Evolutionary conservation across 352 stramenopile species (phyloP), one percentile per base, ranked within the genome.

Genomic region (Pythium apleroticum): DNA sequence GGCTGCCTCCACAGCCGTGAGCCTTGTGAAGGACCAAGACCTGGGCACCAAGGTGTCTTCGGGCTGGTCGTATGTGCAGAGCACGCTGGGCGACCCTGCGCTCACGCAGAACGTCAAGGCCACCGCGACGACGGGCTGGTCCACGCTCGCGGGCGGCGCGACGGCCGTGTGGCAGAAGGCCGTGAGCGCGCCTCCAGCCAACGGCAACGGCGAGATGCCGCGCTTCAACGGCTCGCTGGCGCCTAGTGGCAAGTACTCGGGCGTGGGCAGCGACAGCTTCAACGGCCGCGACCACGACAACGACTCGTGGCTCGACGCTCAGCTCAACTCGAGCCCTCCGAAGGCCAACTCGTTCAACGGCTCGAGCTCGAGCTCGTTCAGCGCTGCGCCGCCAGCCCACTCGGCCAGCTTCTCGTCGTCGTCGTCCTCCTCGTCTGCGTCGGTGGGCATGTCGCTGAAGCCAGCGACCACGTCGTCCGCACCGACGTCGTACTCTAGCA

Each of bases 61-160:
- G 3, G 75, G 83, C 20, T 94, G 86, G 86, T 91, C 77, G 15
- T 89, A 82, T 48, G 76, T 94, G 22, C 82, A 90, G 57, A 89
- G 71, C 60, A 88, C 80, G 27, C 84, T 93, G 24, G 75, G 78
- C 15, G 86, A 93, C 62, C 86, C 86, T 3, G 80, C 82, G 35
- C 66, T 94, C 19, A 80, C 77, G 31, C 64, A 81, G 19, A 90
- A 90, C 49, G 84, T 94, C 63, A 94, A 93, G 76, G 86, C 81
- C n/a, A 91, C 81, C 5, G 86, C 86, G 6, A 79, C 84, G 9
- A 85, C 80, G 12, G 78, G 86, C 30, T 94, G 86, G 86, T 93
- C 84, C 7, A 74, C 73, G 64, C 73, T 94, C 54, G 86, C 86
- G 20, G 89, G 65, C 39, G 79, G 80, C 24, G 83, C 86, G 14